A percentile compares a stretch with the other conserved stretches of the same genome.
Conservation (phyloP, 345 rosid species). For the Eucalyptus microcorys region DNA sequence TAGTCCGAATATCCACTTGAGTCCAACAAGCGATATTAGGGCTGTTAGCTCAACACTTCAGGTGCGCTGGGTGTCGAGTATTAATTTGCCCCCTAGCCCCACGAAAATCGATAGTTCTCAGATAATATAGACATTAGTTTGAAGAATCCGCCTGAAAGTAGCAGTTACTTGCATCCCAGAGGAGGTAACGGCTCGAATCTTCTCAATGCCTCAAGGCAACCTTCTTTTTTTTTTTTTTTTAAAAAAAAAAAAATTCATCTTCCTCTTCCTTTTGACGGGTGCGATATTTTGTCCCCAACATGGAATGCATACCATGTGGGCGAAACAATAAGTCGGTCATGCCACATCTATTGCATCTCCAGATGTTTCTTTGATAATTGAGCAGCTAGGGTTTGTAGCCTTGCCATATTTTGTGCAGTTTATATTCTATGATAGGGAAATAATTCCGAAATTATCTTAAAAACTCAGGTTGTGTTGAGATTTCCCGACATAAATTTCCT, state of each 20-base stretch:
- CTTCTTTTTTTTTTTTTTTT: no score
- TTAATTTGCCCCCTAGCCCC: background rate
- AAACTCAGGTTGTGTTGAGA: background rate
- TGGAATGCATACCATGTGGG: background rate
- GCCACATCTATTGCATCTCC: background rate
- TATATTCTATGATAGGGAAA: background rate
- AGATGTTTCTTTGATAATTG: background rate
- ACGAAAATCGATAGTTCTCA: background rate
- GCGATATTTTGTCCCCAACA: background rate
- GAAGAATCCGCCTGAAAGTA: background rate
- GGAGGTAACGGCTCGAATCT: background rate
- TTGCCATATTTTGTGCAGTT: background rate
- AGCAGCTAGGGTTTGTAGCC: background rate
- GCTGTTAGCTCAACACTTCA: no score
- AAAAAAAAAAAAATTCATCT: no score
- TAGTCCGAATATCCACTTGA: background rate
- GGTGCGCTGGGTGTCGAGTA: background rate
- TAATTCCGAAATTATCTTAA: background rate
- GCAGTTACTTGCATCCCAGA: background rate
- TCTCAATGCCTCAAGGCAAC: background rate
- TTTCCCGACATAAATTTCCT: background rate
- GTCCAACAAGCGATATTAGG: background rate
- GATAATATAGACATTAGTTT: no score
- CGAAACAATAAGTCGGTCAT: background rate
- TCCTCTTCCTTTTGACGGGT: background rate